phyloP scores from a whole-genome alignment of 164 flowering plant genomes.

The Stephania yunnanensis region DNA sequence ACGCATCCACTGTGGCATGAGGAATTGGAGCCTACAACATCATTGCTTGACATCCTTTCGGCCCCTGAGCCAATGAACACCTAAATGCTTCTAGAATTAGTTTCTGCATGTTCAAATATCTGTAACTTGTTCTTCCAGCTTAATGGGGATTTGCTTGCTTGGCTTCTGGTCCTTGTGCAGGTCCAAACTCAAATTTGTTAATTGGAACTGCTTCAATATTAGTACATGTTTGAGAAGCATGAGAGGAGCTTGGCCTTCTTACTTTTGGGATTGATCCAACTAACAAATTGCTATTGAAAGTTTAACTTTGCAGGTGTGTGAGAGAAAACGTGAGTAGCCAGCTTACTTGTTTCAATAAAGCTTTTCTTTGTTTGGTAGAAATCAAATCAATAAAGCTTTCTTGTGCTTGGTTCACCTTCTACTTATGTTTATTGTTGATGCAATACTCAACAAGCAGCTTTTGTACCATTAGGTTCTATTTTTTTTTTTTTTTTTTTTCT shows the following conservation, averaged over 20 bases:
- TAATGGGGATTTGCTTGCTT: background rate
- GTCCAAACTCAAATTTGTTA: background rate
- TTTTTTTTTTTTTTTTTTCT: too few species aligned
- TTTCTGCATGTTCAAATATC: background rate
- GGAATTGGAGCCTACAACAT: slow-evolving; percentile 71
- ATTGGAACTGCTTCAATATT: background rate
- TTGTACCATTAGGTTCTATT: too few species aligned
- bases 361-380: too few species aligned
- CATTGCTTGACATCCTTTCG: slow-evolving; percentile 61
- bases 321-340: too few species aligned
- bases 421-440: too few species aligned
- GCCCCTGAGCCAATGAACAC: slow-evolving; percentile 67
- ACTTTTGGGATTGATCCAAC: too few species aligned
- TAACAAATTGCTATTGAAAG: too few species aligned
- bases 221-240: background rate
- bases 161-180: background rate
- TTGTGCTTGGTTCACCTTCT: too few species aligned
- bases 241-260: background rate
- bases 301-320: too few species aligned
- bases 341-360: too few species aligned
- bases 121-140: background rate
- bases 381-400: too few species aligned
- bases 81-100: slow-evolving; percentile 1
- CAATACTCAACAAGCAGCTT: too few species aligned
- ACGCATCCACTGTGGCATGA: slow-evolving; percentile 88